A percentile compares a stretch with the other conserved stretches of the same genome.
Conservation (phyloP, 2,329 filamentous ascomycete species). For the Diaporthe sp. region DNA sequence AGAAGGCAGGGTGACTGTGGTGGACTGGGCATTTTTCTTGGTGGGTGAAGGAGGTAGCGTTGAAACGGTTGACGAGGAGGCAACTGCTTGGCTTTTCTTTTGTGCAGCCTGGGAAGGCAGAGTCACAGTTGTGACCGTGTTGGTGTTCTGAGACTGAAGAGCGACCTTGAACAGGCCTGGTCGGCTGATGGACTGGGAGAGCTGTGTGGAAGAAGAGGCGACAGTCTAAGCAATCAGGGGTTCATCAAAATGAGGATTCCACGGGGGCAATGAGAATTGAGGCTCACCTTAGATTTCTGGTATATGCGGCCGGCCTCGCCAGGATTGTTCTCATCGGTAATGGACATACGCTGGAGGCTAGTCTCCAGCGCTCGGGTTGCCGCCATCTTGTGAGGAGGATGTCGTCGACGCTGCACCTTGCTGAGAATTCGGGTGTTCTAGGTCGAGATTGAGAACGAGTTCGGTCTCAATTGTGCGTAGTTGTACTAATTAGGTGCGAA, state of each 20-base stretch:
- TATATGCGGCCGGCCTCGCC: constrained; percentile 65
- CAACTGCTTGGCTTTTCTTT: constrained; percentile 49
- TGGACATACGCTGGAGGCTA: constrained; percentile 89
- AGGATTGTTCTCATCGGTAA: constrained; percentile 87
- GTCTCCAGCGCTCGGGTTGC: constrained; percentile 82
- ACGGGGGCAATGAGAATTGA: constrained; percentile 28
- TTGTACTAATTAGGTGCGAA: not conserved
- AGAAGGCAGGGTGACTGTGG: constrained; percentile 75
- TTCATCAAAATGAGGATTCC: constrained; percentile 19
- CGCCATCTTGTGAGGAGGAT: constrained; percentile 59
- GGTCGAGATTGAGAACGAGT: not conserved
- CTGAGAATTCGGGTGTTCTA: not conserved
- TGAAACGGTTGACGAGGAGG: constrained; percentile 39
- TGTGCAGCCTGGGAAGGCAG: constrained; percentile 75
- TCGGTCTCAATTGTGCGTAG: not conserved
- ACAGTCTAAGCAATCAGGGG: constrained; percentile 56
- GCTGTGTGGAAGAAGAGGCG: constrained; percentile 51
- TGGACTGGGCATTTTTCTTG: constrained; percentile 37
- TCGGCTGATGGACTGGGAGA: constrained; percentile 68
- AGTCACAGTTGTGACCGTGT: constrained; percentile 70
- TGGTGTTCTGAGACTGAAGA: constrained; percentile 80
- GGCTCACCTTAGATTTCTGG: constrained; percentile 79
- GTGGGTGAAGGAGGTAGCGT: constrained; percentile 37
- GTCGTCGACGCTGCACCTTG: constrained; percentile 4
- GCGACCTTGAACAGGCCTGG: constrained; percentile 89